A percentile compares a stretch with the other conserved stretches of the same genome.
Evolutionary conservation across 495 filamentous ascomycete species (phyloP).

Genomic region (Trichoderma reesei): DNA sequence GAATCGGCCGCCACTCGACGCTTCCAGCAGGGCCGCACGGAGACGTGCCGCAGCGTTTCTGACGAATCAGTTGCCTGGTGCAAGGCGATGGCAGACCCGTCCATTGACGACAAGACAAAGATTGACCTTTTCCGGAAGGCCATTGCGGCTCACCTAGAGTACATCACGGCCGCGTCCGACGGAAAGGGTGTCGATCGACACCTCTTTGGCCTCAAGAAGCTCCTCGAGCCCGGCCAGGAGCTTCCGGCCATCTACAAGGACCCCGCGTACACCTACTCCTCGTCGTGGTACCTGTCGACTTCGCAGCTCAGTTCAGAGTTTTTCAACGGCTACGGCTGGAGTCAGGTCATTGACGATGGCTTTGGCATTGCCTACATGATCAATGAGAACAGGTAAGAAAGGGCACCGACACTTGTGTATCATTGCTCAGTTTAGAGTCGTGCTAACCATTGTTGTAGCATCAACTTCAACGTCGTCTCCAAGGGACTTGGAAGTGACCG

Average conservation of each 20-base stretch:
- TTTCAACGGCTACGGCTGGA: constrained; percentile 99
- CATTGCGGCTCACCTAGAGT: constrained; percentile 71
- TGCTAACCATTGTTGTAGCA: constrained; percentile 34
- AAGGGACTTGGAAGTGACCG: constrained; percentile 84
- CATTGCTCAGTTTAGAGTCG: neutral
- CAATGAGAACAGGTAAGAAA: constrained; percentile 73
- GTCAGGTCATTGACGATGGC: constrained; percentile 91
- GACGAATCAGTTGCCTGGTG: constrained; percentile 91
- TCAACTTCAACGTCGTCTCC: constrained; percentile 97
- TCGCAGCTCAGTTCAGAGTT: constrained; percentile 89
- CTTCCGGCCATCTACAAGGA: constrained; percentile 78
- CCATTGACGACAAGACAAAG: constrained; percentile 49
- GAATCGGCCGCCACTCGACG: constrained; percentile 90
- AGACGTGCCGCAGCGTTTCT: constrained; percentile 86
- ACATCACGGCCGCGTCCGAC: constrained; percentile 79
- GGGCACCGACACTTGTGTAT: neutral
- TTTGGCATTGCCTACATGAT: constrained; percentile 99
- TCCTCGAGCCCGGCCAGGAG: constrained; percentile 70
- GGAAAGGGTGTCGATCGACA: constrained; percentile 94
- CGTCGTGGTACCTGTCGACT: constrained; percentile 81
- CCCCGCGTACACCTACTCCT: constrained; percentile 72
- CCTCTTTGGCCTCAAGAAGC: constrained; percentile 92
- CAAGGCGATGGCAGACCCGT: constrained; percentile 66
- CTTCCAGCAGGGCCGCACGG: constrained; percentile 93
- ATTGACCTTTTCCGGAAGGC: constrained; percentile 73